Conservation (phyloP, 306 rosid species). For the Hippophae rhamnoides region DNA sequence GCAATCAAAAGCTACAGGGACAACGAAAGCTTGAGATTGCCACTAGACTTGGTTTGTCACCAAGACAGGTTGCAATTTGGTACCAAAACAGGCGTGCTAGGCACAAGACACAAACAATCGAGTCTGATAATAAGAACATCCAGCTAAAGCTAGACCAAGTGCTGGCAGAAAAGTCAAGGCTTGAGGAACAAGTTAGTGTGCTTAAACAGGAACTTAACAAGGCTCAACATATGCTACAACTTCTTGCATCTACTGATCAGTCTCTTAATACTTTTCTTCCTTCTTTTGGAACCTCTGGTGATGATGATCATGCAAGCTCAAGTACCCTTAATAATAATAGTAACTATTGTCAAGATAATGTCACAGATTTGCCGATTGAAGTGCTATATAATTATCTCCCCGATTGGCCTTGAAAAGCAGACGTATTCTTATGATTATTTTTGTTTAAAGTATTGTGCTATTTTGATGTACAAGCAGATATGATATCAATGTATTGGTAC, state of each 20-base stretch:
- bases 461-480: too few species aligned
- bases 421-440: not conserved
- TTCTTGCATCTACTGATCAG: not conserved
- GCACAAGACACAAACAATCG: constrained; percentile 1
- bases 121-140: constrained; percentile 7
- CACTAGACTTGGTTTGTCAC: not conserved
- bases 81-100: constrained; percentile 14
- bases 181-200: constrained; percentile 11
- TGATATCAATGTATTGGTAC: too few species aligned
- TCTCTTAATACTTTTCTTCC: not conserved
- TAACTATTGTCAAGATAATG: not conserved
- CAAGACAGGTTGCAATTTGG: constrained; percentile 13
- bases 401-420: constrained; percentile 4
- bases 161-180: constrained; percentile 12
- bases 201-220: constrained; percentile 7
- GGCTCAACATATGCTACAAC: constrained; percentile 5
- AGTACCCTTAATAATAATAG: constrained; percentile 2
- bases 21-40: constrained; percentile 11
- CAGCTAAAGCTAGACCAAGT: constrained; percentile 4
- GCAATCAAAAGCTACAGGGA: constrained; percentile 3
- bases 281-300: constrained; percentile 1
- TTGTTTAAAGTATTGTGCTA: too few species aligned
- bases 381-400: constrained; percentile 4
- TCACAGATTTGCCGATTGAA: not conserved
- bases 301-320: constrained; percentile 1